Conservation (phyloP, 2,329 filamentous ascomycete species). For the Penicillium sp. region DNA sequence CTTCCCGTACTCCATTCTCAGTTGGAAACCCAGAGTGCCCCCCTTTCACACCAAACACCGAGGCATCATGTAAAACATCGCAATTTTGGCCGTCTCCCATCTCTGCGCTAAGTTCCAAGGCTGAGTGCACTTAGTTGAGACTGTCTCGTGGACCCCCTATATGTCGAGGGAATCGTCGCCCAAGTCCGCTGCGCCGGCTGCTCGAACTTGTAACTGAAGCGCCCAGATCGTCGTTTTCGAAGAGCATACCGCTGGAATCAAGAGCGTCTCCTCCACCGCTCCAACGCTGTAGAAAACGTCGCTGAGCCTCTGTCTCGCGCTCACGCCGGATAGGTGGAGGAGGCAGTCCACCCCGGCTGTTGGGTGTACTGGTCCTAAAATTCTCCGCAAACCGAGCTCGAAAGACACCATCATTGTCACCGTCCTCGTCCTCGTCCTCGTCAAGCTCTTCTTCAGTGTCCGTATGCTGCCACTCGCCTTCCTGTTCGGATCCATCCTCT, state of each 20-base stretch:
- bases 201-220: constrained; percentile 30
- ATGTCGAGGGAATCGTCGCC: constrained; percentile 39
- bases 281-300: constrained; percentile 24
- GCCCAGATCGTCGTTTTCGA: constrained; percentile 33
- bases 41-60: constrained; percentile 1
- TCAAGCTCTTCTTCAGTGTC: constrained; percentile 63
- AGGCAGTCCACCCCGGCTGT: constrained; percentile 29
- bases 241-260: constrained; percentile 32
- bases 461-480: constrained; percentile 66
- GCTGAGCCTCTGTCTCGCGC: constrained; percentile 38
- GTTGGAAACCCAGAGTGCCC: too few species aligned
- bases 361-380: constrained; percentile 33
- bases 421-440: constrained; percentile 38
- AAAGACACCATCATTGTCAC: constrained; percentile 31
- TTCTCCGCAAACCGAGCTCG: constrained; percentile 25
- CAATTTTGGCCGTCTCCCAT: not conserved
- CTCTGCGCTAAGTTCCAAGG: not conserved
- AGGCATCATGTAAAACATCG: not conserved
- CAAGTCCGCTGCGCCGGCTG: constrained; percentile 32
- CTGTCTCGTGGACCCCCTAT: constrained; percentile 45
- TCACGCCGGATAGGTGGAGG: constrained; percentile 22
- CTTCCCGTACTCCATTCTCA: too few species aligned
- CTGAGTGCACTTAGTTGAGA: constrained; percentile 41
- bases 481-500: constrained; percentile 41
- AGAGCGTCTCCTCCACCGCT: constrained; percentile 35